These are phyloP conservation scores for Taphrina betulina DNA, from an alignment of 1,139 yeast genomes.

Conservation along the genomic window DNA sequence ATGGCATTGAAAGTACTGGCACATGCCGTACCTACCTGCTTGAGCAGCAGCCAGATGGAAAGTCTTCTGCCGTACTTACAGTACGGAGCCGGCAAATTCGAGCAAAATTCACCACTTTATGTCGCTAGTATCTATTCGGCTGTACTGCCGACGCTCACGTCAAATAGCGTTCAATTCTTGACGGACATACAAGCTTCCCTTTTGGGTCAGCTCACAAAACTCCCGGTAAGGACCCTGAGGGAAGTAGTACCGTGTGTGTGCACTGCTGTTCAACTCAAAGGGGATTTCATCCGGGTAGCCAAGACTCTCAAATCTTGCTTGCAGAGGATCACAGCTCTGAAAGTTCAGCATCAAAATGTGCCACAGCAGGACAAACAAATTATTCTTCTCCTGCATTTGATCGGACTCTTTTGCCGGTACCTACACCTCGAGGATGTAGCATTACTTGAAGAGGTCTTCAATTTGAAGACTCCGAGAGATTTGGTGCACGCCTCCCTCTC, in stretches of 20 bases:
- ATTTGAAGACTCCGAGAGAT: neutral
- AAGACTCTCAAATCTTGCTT: conserved; percentile 61
- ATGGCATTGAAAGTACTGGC: conserved; percentile 14
- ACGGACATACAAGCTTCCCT: conserved; percentile 55
- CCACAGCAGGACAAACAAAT: conserved; percentile 50
- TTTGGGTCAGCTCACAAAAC: conserved; percentile 57
- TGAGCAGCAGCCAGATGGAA: conserved; percentile 25
- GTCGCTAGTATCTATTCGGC: conserved; percentile 57
- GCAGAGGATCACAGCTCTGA: conserved; percentile 1
- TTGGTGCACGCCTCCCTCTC: too few relatives aligned
- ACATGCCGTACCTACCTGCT: conserved; percentile 14
- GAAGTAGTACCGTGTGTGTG: conserved; percentile 71
- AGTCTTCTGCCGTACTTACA: conserved; percentile 25
- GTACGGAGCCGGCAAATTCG: conserved; percentile 37
- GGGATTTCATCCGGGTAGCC: conserved; percentile 53
- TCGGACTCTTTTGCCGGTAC: conserved; percentile 69
- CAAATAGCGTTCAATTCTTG: conserved; percentile 56
- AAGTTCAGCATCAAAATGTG: conserved; percentile 28
- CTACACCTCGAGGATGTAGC: conserved; percentile 54
- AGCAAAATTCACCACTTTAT: conserved; percentile 49
- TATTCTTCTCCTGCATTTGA: conserved; percentile 57
- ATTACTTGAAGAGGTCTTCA: conserved; percentile 3
- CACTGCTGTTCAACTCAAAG: conserved; percentile 52
- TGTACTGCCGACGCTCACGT: conserved; percentile 50
- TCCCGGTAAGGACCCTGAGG: conserved; percentile 52